Conservation (phyloP, 352 stramenopile genomes). For the Globisporangium canariense region DNA sequence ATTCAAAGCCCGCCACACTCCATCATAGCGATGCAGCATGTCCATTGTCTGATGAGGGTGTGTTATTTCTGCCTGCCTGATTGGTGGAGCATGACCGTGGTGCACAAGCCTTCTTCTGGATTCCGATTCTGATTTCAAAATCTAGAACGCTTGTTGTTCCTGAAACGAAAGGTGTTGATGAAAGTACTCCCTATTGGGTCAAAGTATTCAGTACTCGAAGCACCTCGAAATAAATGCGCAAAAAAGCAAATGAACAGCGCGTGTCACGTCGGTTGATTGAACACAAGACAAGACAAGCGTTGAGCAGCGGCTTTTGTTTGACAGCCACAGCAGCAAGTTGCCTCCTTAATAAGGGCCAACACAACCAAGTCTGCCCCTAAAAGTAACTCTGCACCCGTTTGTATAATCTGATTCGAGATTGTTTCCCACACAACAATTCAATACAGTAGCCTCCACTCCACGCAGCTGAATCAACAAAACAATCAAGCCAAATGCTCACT, state of each 20-base stretch:
- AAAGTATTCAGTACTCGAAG: neutral
- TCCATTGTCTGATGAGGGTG: neutral
- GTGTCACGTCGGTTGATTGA: conserved; percentile 4
- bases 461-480: conserved; percentile 6
- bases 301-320: neutral
- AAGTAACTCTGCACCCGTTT: neutral
- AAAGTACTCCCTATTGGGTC: neutral
- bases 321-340: neutral
- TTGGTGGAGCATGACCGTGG: neutral
- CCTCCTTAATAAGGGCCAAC: neutral
- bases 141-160: neutral
- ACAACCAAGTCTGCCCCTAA: neutral
- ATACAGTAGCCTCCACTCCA: neutral
- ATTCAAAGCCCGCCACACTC: too few species aligned
- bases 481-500: conserved; percentile 4
- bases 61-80: neutral
- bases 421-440: neutral
- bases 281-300: neutral
- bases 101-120: neutral
- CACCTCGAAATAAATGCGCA: neutral
- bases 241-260: conserved; percentile 4
- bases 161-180: neutral
- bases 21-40: neutral
- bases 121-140: neutral
- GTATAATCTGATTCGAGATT: conserved; percentile 8